Evolutionary conservation across 2,329 filamentous ascomycete genomes (phyloP).

Genomic region (Akanthomyces muscarius): DNA sequence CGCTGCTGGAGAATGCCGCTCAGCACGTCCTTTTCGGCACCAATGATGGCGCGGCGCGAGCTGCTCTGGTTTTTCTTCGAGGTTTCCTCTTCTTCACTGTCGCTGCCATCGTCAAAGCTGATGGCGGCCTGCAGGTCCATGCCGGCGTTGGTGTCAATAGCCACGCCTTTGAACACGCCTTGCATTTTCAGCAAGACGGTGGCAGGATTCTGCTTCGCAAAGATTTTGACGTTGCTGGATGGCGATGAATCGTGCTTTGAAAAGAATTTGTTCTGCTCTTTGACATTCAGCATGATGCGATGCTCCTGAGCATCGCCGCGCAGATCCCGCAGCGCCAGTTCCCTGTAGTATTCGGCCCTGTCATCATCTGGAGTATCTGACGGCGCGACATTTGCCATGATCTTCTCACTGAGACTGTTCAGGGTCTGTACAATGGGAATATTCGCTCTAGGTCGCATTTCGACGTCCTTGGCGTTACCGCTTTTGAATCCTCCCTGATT

Average conservation of each 20-base stretch:
- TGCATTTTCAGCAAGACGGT: constrained; percentile 64
- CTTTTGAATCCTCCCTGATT: constrained; percentile 78
- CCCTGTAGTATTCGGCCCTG: constrained; percentile 64
- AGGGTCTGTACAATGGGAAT: constrained; percentile 85
- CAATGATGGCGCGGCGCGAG: constrained; percentile 61
- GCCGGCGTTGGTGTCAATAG: constrained; percentile 45
- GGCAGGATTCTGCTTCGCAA: constrained; percentile 65
- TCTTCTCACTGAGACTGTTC: constrained; percentile 88
- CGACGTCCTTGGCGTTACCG: constrained; percentile 83
- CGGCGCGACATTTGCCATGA: constrained; percentile 82
- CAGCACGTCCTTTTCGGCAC: constrained; percentile 64
- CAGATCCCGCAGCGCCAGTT: constrained; percentile 76
- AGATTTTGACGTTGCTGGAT: constrained; percentile 47
- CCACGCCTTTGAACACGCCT: constrained; percentile 54
- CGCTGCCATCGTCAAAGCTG: constrained; percentile 66
- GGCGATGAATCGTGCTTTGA: constrained; percentile 52
- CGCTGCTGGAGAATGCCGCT: constrained; percentile 60
- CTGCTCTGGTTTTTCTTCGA: constrained; percentile 57
- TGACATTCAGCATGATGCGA: constrained; percentile 79
- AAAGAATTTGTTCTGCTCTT: constrained; percentile 82
- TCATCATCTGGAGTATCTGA: constrained; percentile 66
- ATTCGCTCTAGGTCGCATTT: constrained; percentile 80
- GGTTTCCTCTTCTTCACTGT: constrained; percentile 57
- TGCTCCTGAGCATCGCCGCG: constrained; percentile 69
- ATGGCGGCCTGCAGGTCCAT: constrained; percentile 61